Conservation (phyloP, 352 stramenopile species). For the Phytopythium delawarense region DNA sequence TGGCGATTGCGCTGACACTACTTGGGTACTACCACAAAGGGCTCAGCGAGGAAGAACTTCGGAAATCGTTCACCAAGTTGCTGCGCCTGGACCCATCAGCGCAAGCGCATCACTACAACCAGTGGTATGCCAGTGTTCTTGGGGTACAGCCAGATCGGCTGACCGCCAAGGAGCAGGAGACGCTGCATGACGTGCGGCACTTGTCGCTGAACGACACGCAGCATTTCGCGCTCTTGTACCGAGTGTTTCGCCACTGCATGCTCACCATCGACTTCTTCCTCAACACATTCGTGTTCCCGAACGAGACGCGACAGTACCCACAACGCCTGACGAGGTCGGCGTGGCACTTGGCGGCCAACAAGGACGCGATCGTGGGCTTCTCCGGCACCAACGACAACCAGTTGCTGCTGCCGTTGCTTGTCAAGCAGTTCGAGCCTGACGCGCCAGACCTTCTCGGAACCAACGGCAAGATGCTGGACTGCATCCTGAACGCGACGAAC, state of each 20-base stretch:
- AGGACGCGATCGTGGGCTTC: slow-evolving; percentile 62
- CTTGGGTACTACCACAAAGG: slow-evolving; percentile 85
- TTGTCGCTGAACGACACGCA: slow-evolving; percentile 69
- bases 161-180: slow-evolving; percentile 11
- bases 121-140: slow-evolving; percentile 56
- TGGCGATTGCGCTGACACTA: slow-evolving; percentile 75
- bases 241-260: slow-evolving; percentile 59
- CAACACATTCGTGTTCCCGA: slow-evolving; percentile 76
- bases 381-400: slow-evolving; percentile 91
- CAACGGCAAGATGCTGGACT: slow-evolving; percentile 87
- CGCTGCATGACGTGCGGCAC: slow-evolving; percentile 54
- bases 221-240: slow-evolving; percentile 53
- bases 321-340: slow-evolving; percentile 60
- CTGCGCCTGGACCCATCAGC: slow-evolving; percentile 61
- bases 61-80: slow-evolving; percentile 45
- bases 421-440: slow-evolving; percentile 55
- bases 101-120: slow-evolving; percentile 54
- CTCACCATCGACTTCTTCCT: slow-evolving; percentile 85
- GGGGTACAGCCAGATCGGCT: slow-evolving; percentile 7
- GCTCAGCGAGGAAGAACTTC: slow-evolving; percentile 45
- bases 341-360: slow-evolving; percentile 77
- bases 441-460: slow-evolving; percentile 53
- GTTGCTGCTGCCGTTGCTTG: slow-evolving; percentile 59
- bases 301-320: slow-evolving; percentile 80
- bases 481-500: slow-evolving; percentile 37